These are phyloP conservation scores for Pseudozyma sp. DNA, from an alignment of 1,284 basidiomycete species.

Conservation along the genomic window DNA sequence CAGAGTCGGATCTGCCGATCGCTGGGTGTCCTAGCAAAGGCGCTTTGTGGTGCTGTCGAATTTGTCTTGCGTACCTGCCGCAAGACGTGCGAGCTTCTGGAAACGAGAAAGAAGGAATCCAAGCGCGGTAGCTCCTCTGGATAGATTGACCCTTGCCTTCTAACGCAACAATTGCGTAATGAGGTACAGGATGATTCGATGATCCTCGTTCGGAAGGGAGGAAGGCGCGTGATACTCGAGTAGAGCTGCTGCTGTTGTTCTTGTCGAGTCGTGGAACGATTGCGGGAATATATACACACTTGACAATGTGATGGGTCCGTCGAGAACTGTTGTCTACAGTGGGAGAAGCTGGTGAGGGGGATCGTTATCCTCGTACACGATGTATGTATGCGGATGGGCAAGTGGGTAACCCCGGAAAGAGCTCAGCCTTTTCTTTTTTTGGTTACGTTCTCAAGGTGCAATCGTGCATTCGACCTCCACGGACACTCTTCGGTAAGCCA, in stretches of 20 bases:
- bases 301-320: too few species aligned
- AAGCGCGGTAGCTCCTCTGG: not conserved
- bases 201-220: too few species aligned
- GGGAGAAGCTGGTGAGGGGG: not conserved
- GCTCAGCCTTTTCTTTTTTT: constrained; percentile 5
- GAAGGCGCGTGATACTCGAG: too few species aligned
- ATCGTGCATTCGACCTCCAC: constrained; percentile 6
- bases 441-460: not conserved
- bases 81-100: not conserved
- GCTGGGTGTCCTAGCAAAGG: not conserved
- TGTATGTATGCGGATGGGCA: constrained; percentile 2
- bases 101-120: not conserved
- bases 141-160: too few species aligned
- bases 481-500: not conserved
- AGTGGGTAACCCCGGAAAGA: not conserved
- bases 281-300: too few species aligned
- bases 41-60: not conserved
- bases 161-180: too few species aligned
- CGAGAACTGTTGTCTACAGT: too few species aligned
- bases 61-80: constrained; percentile 11
- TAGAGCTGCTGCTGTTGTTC: too few species aligned
- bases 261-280: too few species aligned
- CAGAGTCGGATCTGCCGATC: too few species aligned
- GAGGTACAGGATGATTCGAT: too few species aligned
- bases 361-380: not conserved